A percentile compares a stretch with the other conserved stretches of the same genome.
phyloP scores from a whole-genome alignment of 495 filamentous ascomycete species.

The Amniculicola lignicola region DNA sequence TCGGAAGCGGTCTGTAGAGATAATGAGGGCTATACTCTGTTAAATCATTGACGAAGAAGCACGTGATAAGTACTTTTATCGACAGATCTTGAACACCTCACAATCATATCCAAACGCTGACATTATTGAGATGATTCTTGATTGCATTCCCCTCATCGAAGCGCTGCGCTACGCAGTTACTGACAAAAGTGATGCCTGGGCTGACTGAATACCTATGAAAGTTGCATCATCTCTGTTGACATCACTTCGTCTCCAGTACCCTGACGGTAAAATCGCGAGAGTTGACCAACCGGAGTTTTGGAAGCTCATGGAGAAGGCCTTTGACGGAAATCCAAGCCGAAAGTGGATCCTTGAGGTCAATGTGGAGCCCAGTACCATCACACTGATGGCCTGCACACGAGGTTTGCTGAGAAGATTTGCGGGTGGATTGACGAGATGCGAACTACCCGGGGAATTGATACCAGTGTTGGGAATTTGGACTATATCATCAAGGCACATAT shows the following conservation, averaged over 20 bases:
- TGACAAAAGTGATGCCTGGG: neutral
- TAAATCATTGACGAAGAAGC: neutral
- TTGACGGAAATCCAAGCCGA: neutral
- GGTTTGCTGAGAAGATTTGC: neutral
- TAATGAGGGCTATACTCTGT: neutral
- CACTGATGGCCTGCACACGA: neutral
- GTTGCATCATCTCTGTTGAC: neutral
- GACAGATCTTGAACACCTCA: neutral
- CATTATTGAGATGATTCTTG: neutral
- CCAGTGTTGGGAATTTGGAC: neutral
- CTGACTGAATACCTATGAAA: neutral
- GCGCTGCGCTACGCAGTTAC: neutral
- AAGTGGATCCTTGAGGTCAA: neutral
- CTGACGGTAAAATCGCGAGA: neutral
- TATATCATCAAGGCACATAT: neutral
- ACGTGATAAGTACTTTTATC: neutral
- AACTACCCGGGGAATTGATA: neutral
- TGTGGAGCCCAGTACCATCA: neutral
- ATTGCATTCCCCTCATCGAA: neutral
- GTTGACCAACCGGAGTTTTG: neutral
- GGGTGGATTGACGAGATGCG: neutral
- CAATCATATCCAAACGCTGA: neutral
- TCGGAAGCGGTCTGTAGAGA: neutral
- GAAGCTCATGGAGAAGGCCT: neutral
- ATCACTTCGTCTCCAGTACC: neutral